Percentiles rank a stretch among this genome's conserved stretches.
Evolutionary conservation across 768 basidiomycete species (phyloP).

Genomic region (Boletus eberwhitei): DNA sequence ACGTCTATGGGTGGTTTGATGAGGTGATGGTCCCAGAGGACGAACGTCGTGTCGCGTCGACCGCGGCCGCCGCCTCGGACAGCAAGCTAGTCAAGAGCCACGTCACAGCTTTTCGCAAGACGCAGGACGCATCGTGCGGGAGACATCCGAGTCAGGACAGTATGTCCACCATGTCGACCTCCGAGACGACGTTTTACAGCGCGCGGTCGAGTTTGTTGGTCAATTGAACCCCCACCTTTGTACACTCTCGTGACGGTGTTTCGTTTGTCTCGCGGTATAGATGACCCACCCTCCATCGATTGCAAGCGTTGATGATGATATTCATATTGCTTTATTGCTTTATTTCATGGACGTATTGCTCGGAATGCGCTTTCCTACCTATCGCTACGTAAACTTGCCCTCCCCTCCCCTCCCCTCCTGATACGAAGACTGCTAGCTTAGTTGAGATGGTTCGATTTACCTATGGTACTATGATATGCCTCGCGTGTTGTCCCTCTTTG

Average conservation of each 20-base stretch:
- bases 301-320: slow-evolving; percentile 1
- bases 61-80: background rate
- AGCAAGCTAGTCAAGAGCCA: slow-evolving; percentile 8
- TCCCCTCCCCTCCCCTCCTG: background rate
- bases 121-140: background rate
- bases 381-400: background rate
- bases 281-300: background rate
- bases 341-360: background rate
- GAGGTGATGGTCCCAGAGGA: slow-evolving; percentile 6
- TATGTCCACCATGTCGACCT: slow-evolving; percentile 20
- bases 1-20: slow-evolving; percentile 32
- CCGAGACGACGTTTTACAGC: slow-evolving; percentile 28
- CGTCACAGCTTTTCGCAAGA: slow-evolving; percentile 9
- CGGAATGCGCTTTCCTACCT: background rate
- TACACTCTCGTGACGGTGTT: background rate
- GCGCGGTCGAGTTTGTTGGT: slow-evolving; percentile 28
- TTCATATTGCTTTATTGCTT: background rate
- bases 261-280: background rate
- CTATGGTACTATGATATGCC: background rate
- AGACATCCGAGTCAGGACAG: slow-evolving; percentile 28
- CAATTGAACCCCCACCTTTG: background rate
- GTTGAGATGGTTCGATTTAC: background rate
- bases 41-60: background rate
- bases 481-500: background rate
- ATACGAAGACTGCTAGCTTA: background rate